Evolutionary conservation across 345 rosid genomes (phyloP).

Genomic region (Boechera stricta): DNA sequence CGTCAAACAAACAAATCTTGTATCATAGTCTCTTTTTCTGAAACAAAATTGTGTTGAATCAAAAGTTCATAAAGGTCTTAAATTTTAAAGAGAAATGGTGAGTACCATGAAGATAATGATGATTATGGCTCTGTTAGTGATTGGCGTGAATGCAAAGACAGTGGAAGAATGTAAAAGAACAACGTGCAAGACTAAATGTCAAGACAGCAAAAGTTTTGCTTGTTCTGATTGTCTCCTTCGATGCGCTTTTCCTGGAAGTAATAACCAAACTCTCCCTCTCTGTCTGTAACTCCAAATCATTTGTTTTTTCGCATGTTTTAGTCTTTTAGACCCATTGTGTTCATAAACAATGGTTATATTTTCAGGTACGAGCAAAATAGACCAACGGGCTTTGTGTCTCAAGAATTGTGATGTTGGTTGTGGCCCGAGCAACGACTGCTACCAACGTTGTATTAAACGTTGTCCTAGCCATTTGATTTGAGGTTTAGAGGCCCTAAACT

Average conservation of each 20-base stretch:
- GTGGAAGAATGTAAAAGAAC: slow-evolving; percentile 12
- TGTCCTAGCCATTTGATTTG: neutral
- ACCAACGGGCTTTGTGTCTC: neutral
- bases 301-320: neutral
- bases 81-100: slow-evolving; percentile 8
- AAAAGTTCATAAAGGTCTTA: neutral
- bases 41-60: neutral
- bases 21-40: no score
- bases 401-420: neutral
- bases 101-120: slow-evolving; percentile 19
- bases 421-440: neutral
- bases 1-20: neutral
- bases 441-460: slow-evolving; percentile 10
- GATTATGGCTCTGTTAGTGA: neutral
- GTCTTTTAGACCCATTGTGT: neutral
- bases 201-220: neutral
- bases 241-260: neutral
- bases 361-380: neutral
- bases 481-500: neutral
- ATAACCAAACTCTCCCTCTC: neutral
- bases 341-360: neutral
- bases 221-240: neutral
- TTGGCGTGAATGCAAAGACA: slow-evolving; percentile 10
- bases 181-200: neutral
- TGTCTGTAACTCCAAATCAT: neutral